These are phyloP conservation scores for Chaetothyriales sp. DNA, from an alignment of 2,329 filamentous ascomycete species.

Conservation along the genomic window DNA sequence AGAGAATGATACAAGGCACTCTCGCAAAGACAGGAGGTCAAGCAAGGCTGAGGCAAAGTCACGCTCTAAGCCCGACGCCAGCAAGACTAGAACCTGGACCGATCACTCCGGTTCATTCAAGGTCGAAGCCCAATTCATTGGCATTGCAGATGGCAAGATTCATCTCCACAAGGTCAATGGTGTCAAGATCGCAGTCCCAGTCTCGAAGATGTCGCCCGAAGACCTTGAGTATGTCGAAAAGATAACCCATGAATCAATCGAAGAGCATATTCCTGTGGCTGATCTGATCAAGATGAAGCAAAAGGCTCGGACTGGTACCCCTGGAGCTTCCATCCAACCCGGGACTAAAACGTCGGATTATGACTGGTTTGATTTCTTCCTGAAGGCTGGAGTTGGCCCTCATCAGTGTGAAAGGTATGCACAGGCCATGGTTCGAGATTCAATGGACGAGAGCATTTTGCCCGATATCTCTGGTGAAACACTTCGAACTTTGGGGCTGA, in stretches of 20 bases:
- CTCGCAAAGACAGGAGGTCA: slow-evolving; percentile 43
- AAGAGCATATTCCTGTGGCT: slow-evolving; percentile 83
- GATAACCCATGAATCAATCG: slow-evolving; percentile 69
- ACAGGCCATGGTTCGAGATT: slow-evolving; percentile 74
- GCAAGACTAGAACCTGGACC: slow-evolving; percentile 82
- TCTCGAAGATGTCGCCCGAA: slow-evolving; percentile 87
- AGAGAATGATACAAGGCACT: slow-evolving; percentile 48
- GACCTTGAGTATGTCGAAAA: slow-evolving; percentile 92
- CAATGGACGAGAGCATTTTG: slow-evolving; percentile 87
- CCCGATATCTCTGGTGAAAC: slow-evolving; percentile 75
- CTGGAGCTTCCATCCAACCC: slow-evolving; percentile 23
- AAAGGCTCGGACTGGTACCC: slow-evolving; percentile 23
- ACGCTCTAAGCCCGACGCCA: slow-evolving; percentile 57
- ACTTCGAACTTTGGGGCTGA: slow-evolving; percentile 75
- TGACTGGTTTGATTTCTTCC: slow-evolving; percentile 98
- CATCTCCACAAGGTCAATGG: slow-evolving; percentile 96
- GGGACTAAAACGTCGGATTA: slow-evolving; percentile 47
- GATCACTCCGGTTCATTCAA: slow-evolving; percentile 92
- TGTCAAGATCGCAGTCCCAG: slow-evolving; percentile 92
- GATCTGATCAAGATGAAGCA: slow-evolving; percentile 49
- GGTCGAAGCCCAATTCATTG: slow-evolving; percentile 91
- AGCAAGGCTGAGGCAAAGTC: slow-evolving; percentile 53
- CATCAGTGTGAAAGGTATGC: slow-evolving; percentile 90
- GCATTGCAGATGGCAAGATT: slow-evolving; percentile 87
- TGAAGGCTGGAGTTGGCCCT: slow-evolving; percentile 78